Evolutionary conservation across 208 protist genomes (phyloP).

Genomic region (Acanthamoeba healyi): DNA sequence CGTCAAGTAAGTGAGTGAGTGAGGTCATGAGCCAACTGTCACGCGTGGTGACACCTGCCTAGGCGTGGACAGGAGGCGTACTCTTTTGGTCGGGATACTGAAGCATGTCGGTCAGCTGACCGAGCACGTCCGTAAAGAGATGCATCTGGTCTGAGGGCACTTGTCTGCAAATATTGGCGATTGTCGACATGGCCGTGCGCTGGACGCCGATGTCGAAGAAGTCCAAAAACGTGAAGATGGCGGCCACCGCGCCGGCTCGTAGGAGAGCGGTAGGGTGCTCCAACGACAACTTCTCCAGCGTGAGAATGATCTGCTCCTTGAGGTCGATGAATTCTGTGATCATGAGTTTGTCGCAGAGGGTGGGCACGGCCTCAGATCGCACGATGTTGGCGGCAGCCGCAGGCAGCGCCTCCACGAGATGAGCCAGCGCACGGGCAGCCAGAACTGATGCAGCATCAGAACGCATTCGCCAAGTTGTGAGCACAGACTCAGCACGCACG

Average conservation of each 20-base stretch:
- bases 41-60: too few species aligned
- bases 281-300: slow-evolving; percentile 87
- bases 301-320: slow-evolving; percentile 85
- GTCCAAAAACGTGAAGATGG: slow-evolving; percentile 86
- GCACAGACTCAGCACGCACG: too few species aligned
- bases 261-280: slow-evolving; percentile 86
- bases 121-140: slow-evolving; percentile 80
- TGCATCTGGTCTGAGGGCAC: slow-evolving; percentile 81
- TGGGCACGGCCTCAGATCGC: slow-evolving; percentile 72
- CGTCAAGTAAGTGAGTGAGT: background rate
- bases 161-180: slow-evolving; percentile 87
- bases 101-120: slow-evolving; percentile 81
- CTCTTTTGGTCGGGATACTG: slow-evolving; percentile 82
- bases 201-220: slow-evolving; percentile 86
- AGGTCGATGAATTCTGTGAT: slow-evolving; percentile 89
- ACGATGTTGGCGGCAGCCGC: slow-evolving; percentile 77
- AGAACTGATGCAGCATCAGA: slow-evolving; percentile 60
- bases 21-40: background rate
- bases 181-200: slow-evolving; percentile 82
- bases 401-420: slow-evolving; percentile 84
- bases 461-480: too few species aligned
- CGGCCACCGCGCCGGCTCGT: slow-evolving; percentile 84
- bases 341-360: slow-evolving; percentile 85
- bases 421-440: slow-evolving; percentile 80
- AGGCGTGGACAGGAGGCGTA: background rate